These are phyloP conservation scores for Bipolaris victoriae DNA, from an alignment of 2,329 filamentous ascomycete species.

Conservation along the genomic window DNA sequence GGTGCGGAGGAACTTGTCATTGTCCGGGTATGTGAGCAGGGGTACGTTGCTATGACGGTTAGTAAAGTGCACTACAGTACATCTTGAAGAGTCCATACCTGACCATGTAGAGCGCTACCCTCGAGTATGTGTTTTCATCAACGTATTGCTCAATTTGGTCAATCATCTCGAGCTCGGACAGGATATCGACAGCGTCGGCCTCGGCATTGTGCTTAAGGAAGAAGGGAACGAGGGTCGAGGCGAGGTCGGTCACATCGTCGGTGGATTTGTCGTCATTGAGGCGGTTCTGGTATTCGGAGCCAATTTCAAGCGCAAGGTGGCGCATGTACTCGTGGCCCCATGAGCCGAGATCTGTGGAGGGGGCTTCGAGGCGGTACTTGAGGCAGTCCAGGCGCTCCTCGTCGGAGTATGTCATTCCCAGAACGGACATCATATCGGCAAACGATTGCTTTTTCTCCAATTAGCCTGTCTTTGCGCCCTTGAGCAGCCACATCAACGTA, in stretches of 20 bases:
- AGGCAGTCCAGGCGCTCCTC: slow-evolving; percentile 95
- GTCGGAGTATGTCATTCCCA: slow-evolving; percentile 98
- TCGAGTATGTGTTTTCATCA: slow-evolving; percentile 89
- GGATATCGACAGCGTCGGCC: slow-evolving; percentile 93
- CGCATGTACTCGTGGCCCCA: slow-evolving; percentile 99
- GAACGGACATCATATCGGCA: slow-evolving; percentile 93
- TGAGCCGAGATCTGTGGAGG: slow-evolving; percentile 88
- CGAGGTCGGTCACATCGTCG: slow-evolving; percentile 84
- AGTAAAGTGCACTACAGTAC: slow-evolving; percentile 17
- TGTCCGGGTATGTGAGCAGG: slow-evolving; percentile 94
- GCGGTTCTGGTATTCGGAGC: slow-evolving; percentile 88
- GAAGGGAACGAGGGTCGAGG: slow-evolving; percentile 83
- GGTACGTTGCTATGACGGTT: slow-evolving; percentile 78
- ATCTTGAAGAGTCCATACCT: slow-evolving; percentile 52
- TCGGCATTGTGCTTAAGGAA: slow-evolving; percentile 98
- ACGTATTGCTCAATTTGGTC: slow-evolving; percentile 87
- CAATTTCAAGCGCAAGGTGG: slow-evolving; percentile 93
- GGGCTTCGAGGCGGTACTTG: slow-evolving; percentile 90
- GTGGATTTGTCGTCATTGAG: slow-evolving; percentile 83
- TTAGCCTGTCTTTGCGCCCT: slow-evolving; percentile 21
- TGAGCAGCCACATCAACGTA: slow-evolving; percentile 36
- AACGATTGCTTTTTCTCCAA: slow-evolving; percentile 64
- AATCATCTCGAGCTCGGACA: slow-evolving; percentile 98
- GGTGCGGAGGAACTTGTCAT: slow-evolving; percentile 90
- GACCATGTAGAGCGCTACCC: slow-evolving; percentile 97